A percentile compares a stretch with the other conserved stretches of the same genome.
Conservation (phyloP, 371 early-diverging fungal genomes). For the Apophysomyces trapeziformis region DNA sequence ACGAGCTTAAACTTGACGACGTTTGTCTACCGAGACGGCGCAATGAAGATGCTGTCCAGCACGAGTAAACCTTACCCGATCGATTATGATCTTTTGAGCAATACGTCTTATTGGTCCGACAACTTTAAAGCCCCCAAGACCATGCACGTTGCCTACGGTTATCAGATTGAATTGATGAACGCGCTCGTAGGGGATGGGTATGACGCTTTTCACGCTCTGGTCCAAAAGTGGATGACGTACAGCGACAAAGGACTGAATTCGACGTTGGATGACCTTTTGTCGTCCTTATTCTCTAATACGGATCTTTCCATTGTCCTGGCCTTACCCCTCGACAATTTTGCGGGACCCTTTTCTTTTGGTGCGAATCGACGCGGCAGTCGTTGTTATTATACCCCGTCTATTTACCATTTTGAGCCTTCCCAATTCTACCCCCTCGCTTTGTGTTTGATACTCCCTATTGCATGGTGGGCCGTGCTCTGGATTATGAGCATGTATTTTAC, state of each 20-base stretch:
- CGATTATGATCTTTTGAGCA: neutral
- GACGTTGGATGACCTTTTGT: neutral
- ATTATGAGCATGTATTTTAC: conserved; percentile 15
- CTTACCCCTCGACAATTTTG: neutral
- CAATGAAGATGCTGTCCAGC: neutral
- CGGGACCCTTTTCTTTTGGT: neutral
- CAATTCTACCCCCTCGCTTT: conserved; percentile 10
- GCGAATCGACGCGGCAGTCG: neutral
- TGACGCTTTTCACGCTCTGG: neutral
- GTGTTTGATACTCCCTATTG: conserved; percentile 1
- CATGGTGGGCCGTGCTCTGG: conserved; percentile 25
- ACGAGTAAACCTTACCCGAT: neutral
- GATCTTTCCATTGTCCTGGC: neutral
- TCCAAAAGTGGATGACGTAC: neutral
- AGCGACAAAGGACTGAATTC: neutral
- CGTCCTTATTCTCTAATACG: neutral
- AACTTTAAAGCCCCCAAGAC: neutral
- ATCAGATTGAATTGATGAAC: neutral
- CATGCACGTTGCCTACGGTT: neutral
- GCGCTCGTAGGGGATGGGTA: neutral
- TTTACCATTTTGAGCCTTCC: conserved; percentile 1
- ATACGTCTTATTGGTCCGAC: neutral
- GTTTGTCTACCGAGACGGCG: neutral
- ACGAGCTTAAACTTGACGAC: neutral
- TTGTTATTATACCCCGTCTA: neutral